These are phyloP conservation scores for Byssoonygena ceratinophila DNA, from an alignment of 2,329 filamentous ascomycete species.

Conservation along the genomic window DNA sequence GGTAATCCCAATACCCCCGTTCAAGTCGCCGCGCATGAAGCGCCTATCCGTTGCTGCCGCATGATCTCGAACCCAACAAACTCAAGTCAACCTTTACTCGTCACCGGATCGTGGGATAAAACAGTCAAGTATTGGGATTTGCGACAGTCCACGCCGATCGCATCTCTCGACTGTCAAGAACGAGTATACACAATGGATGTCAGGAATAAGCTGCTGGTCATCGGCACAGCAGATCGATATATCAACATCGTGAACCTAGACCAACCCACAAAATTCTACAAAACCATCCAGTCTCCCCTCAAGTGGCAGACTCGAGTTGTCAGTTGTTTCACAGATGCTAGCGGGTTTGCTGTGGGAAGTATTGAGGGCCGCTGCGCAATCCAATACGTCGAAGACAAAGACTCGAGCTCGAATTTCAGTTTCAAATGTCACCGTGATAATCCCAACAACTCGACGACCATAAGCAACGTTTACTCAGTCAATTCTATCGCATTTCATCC, in stretches of 20 bases:
- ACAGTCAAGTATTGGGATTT: constrained; percentile 50
- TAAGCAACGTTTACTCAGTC: constrained; percentile 84
- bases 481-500: constrained; percentile 98
- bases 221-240: constrained; percentile 88
- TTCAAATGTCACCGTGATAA: constrained; percentile 97
- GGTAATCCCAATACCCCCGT: constrained; percentile 43
- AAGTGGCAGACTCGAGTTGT: constrained; percentile 98
- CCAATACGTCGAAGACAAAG: constrained; percentile 96
- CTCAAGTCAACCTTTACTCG: constrained; percentile 58
- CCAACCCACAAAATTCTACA: constrained; percentile 84
- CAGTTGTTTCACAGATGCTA: constrained; percentile 85
- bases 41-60: constrained; percentile 65
- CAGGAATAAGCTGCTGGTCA: constrained; percentile 73
- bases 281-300: constrained; percentile 86
- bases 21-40: constrained; percentile 75
- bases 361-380: constrained; percentile 97
- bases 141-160: constrained; percentile 39
- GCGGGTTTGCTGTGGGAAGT: constrained; percentile 86
- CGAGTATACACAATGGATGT: constrained; percentile 80
- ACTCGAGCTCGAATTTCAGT: constrained; percentile 83
- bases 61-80: constrained; percentile 57
- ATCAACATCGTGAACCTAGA: constrained; percentile 91
- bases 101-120: constrained; percentile 63
- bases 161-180: constrained; percentile 40
- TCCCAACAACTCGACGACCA: constrained; percentile 51